Evolutionary conservation across 192 early-diverging fungal genomes (phyloP), one percentile per base, ranked within the genome.

Genomic region (Podila verticillata): DNA sequence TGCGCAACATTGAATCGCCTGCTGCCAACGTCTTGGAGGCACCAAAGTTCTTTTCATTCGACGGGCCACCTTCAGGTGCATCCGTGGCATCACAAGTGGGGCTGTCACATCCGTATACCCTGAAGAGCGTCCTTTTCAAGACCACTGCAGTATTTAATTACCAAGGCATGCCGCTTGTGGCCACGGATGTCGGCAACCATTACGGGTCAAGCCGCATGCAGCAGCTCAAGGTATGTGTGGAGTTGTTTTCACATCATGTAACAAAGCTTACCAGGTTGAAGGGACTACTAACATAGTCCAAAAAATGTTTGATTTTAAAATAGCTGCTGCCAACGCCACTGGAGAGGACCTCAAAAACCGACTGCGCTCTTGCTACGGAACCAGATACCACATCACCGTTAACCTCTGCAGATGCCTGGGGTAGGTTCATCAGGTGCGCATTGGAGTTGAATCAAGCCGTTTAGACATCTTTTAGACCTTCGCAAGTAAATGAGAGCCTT

Each of bases 1-100:
- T 72, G 29, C 3, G 20, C 10, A 48, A 72, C 28, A 68, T 65
- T 19, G 48, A 24, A 30, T 35, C 67, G 12, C 61, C 56, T 8
- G 72, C 57, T 31, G 24, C 61, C 26, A 65, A 65, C 17, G 34
- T 39, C 8, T 26, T 80, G 15, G 49, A 72, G 10, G 71, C 65
- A 54, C 77, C 77, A 2, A 48, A 39, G 22, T 80, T 80, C 61
- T 80, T 68, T 51, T 63, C 77, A 5, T 72, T 80, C 48, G 30
- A 29, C 2, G 34, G 35, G 3, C 15, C 48, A 5, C 9, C 26
- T 7, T 20, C n/a, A 2, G 22, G 5, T 2, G 31, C 49, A 57
- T 51, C 65, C 3, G 35, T 57, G 5, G 77, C 26, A 3, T 31
- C 77, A n/a, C 65, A 80, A 30, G 17, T 80, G 24, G 77, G 77